Conservation (phyloP, 2,329 filamentous ascomycete species). For the Trichoderma atrobrunneum region DNA sequence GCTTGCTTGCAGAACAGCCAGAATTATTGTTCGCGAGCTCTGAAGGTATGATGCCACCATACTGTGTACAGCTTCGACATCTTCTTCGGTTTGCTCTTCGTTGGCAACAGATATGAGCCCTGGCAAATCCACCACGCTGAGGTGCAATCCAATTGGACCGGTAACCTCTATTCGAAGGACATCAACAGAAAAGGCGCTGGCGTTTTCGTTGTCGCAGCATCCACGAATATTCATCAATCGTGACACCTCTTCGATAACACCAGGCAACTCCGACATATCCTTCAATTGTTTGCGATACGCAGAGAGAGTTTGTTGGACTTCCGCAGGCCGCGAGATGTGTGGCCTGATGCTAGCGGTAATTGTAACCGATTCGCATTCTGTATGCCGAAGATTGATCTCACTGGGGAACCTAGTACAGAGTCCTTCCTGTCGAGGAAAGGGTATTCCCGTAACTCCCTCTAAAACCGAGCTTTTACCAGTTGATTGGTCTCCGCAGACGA, state of each 20-base stretch:
- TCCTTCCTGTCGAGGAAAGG: slow-evolving; percentile 51
- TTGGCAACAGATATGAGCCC: neutral
- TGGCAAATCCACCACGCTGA: slow-evolving; percentile 6
- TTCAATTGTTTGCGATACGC: neutral
- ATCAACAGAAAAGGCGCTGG: neutral
- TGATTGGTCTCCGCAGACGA: slow-evolving; percentile 56
- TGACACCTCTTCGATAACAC: neutral
- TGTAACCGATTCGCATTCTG: neutral
- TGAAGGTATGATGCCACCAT: neutral
- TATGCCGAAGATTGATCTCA: slow-evolving; percentile 47
- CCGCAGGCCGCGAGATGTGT: neutral
- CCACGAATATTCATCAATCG: neutral
- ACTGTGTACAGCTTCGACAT: neutral
- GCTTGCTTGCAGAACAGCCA: neutral
- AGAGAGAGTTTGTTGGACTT: neutral
- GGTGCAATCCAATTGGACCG: neutral
- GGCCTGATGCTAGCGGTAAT: neutral
- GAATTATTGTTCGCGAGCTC: neutral
- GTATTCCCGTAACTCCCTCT: slow-evolving; percentile 54
- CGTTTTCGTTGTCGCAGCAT: neutral
- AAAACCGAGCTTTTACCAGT: slow-evolving; percentile 58
- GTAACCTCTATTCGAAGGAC: neutral
- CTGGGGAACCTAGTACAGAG: slow-evolving; percentile 57
- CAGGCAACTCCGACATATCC: neutral
- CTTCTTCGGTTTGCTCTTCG: neutral